These are phyloP conservation scores for Oryza nivara DNA, from an alignment of 176 grass and related monocot genomes.

Conservation along the genomic window DNA sequence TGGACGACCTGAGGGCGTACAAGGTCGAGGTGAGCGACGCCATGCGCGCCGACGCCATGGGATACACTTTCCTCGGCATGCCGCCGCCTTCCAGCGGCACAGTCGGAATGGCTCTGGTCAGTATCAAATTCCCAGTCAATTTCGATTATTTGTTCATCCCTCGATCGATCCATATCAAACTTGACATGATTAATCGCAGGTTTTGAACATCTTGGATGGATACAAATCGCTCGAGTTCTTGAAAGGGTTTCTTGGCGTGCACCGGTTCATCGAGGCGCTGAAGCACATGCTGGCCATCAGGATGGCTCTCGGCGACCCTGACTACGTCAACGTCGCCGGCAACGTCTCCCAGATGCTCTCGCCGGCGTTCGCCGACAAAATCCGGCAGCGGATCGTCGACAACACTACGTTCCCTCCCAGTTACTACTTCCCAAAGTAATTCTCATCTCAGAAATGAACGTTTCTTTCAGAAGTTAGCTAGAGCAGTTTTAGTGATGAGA, in stretches of 20 bases:
- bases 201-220: conserved; percentile 75
- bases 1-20: conserved; percentile 60
- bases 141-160: not conserved
- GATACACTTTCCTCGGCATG: conserved; percentile 82
- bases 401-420: conserved; percentile 69
- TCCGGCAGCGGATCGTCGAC: conserved; percentile 64
- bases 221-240: conserved; percentile 67
- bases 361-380: conserved; percentile 49
- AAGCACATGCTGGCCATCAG: conserved; percentile 78
- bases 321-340: conserved; percentile 57
- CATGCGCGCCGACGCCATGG: conserved; percentile 63
- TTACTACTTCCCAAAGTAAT: conserved; percentile 79
- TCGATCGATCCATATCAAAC: not conserved
- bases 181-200: not conserved
- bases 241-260: conserved; percentile 64
- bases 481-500: not conserved
- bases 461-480: not conserved
- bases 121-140: conserved; percentile 2
- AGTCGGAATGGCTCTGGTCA: conserved; percentile 67
- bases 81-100: conserved; percentile 89
- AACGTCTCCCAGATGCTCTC: conserved; percentile 76
- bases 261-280: conserved; percentile 71
- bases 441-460: not conserved
- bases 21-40: conserved; percentile 51
- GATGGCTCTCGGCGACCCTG: conserved; percentile 84